These are phyloP conservation scores for Sergeia podlipaevii DNA, from an alignment of 208 protist species.

Conservation along the genomic window DNA sequence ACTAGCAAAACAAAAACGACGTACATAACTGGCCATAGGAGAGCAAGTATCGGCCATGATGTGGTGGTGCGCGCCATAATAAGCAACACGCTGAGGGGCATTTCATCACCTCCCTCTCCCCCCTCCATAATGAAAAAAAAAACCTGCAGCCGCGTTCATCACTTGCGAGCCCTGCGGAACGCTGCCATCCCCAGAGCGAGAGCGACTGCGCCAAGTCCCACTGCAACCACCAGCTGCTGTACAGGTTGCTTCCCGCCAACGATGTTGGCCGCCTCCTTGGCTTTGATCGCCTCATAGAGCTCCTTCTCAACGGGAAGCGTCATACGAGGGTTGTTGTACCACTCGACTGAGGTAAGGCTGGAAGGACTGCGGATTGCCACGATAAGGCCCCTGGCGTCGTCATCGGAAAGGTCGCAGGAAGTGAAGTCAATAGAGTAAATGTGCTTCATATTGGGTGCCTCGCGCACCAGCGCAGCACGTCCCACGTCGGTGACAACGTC, in stretches of 20 bases:
- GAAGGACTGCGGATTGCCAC: conserved; percentile 40
- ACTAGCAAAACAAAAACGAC: no score
- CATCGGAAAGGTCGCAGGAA: conserved; percentile 65
- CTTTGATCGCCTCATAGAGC: conserved; percentile 47
- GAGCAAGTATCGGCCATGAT: no score
- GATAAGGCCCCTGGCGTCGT: conserved; percentile 44
- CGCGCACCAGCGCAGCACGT: conserved; percentile 34
- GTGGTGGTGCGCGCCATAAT: no score
- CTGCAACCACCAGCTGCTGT: conserved; percentile 1
- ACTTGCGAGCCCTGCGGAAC: background rate
- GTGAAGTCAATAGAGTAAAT: conserved; percentile 68
- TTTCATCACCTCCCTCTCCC: no score
- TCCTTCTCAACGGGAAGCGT: conserved; percentile 44
- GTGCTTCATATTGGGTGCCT: conserved; percentile 28
- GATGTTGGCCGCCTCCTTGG: conserved; percentile 17
- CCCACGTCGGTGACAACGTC: conserved; percentile 49
- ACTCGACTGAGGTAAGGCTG: conserved; percentile 60
- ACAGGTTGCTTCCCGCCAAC: conserved; percentile 6
- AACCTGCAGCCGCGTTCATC: background rate
- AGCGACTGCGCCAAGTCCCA: background rate
- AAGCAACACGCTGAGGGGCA: no score
- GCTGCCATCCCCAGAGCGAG: background rate
- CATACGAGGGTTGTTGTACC: conserved; percentile 86
- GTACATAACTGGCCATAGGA: no score
- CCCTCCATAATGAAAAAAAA: no score